phyloP scores from a whole-genome alignment of 2,329 filamentous ascomycete species.

The Aspergillus pseudoviridinutans region DNA sequence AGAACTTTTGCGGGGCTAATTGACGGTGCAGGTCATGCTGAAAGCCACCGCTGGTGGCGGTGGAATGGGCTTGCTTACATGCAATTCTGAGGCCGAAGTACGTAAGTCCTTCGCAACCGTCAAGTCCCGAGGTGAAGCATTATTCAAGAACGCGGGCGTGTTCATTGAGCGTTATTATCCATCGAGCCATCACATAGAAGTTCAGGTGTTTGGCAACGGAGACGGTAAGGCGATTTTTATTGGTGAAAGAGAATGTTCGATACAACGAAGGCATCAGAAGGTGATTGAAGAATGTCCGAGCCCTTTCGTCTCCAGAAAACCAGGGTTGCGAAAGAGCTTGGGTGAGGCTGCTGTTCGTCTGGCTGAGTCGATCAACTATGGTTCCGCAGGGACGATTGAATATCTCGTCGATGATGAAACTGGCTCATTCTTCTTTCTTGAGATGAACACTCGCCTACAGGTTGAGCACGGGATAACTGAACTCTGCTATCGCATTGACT shows the following conservation, averaged over 20 bases:
- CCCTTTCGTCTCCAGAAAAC: constrained; percentile 54
- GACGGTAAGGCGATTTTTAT: constrained; percentile 76
- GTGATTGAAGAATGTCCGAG: constrained; percentile 86
- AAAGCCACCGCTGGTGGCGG: constrained; percentile 80
- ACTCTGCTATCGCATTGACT: constrained; percentile 51
- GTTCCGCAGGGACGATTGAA: constrained; percentile 85
- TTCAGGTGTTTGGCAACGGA: constrained; percentile 84
- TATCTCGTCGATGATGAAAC: constrained; percentile 83
- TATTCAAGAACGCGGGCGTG: constrained; percentile 81
- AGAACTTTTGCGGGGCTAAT: neutral
- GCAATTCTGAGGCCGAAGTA: constrained; percentile 65
- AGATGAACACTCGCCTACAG: constrained; percentile 58
- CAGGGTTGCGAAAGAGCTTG: constrained; percentile 61
- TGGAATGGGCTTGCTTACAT: constrained; percentile 80
- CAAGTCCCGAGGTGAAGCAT: constrained; percentile 68
- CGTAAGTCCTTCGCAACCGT: constrained; percentile 66
- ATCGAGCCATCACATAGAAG: constrained; percentile 78
- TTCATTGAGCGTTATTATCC: constrained; percentile 81
- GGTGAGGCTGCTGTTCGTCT: constrained; percentile 66
- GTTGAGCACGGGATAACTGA: constrained; percentile 59
- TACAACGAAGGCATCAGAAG: constrained; percentile 85
- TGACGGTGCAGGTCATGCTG: constrained; percentile 54
- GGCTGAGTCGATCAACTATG: constrained; percentile 59
- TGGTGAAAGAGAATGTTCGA: constrained; percentile 82
- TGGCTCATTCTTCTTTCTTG: constrained; percentile 68